Conservation (phyloP, 805 yeast species). For the Ogataea naganishii region DNA sequence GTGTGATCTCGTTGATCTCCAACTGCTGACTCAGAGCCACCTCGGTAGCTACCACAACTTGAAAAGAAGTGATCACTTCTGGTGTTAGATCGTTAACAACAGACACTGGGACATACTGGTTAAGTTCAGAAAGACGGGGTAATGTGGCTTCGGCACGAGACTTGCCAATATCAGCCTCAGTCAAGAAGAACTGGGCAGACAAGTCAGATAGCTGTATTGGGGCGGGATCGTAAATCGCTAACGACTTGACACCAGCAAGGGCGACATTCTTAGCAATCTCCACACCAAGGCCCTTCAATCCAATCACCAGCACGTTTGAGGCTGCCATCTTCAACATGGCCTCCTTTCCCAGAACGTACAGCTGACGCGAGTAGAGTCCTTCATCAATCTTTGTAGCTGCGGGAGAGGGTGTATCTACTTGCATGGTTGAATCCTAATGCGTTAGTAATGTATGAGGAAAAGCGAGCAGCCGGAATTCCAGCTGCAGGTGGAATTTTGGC, state of each 20-base stretch:
- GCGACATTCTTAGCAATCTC: conserved; percentile 97
- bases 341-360: conserved; percentile 93
- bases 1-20: conserved; percentile 67
- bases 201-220: conserved; percentile 62
- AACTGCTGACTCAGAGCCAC: conserved; percentile 65
- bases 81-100: conserved; percentile 50
- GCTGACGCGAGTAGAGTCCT: conserved; percentile 90
- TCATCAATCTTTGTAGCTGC: conserved; percentile 72
- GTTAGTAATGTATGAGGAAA: no score
- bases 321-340: conserved; percentile 97
- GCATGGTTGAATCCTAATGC: conserved; percentile 31
- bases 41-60: conserved; percentile 82
- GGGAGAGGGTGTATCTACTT: conserved; percentile 29
- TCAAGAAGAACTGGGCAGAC: conserved; percentile 82
- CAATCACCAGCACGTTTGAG: conserved; percentile 86
- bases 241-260: conserved; percentile 91
- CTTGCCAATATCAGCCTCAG: conserved; percentile 64
- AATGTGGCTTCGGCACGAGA: conserved; percentile 69
- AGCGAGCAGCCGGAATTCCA: no score
- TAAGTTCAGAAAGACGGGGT: conserved; percentile 67
- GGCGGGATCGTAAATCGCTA: conserved; percentile 76
- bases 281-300: conserved; percentile 86
- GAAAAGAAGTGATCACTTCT: conserved; percentile 46
- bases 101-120: conserved; percentile 81
- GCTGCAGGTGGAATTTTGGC: no score